A percentile compares a stretch with the other conserved stretches of the same genome.
These are phyloP conservation scores for Dioscorea cayenensis DNA, from an alignment of 116 monocot genomes.

Conservation along the genomic window DNA sequence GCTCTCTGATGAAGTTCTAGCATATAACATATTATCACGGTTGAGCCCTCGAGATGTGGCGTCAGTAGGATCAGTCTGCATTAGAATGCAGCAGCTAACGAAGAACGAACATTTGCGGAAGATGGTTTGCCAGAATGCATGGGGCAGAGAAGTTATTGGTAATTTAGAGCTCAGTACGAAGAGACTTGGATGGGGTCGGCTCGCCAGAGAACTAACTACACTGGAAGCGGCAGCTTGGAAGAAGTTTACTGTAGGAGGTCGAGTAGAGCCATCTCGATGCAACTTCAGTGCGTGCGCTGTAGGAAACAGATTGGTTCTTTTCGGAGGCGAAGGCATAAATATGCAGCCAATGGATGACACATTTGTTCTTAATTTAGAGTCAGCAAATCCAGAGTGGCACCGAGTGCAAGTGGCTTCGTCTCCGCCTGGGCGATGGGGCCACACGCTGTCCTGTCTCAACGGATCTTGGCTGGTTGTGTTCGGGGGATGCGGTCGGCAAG, in stretches of 20 bases:
- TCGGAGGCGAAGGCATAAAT: slow-evolving; percentile 81
- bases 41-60: slow-evolving; percentile 74
- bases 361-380: slow-evolving; percentile 74
- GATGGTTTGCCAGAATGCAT: slow-evolving; percentile 81
- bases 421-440: slow-evolving; percentile 88
- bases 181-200: slow-evolving; percentile 65
- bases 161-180: slow-evolving; percentile 52
- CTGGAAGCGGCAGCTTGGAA: slow-evolving; percentile 84
- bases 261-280: slow-evolving; percentile 78
- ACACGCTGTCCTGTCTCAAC: slow-evolving; percentile 68
- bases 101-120: slow-evolving; percentile 71
- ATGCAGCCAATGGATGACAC: slow-evolving; percentile 96
- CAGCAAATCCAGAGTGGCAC: slow-evolving; percentile 62
- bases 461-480: slow-evolving; percentile 74
- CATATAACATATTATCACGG: slow-evolving; percentile 74
- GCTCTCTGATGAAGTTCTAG: slow-evolving; percentile 82
- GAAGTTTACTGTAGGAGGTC: slow-evolving; percentile 75
- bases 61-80: slow-evolving; percentile 77
- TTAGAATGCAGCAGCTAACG: slow-evolving; percentile 54
- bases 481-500: slow-evolving; percentile 68
- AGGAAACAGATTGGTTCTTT: slow-evolving; percentile 72
- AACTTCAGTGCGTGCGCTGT: slow-evolving; percentile 86
- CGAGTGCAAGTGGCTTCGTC: slow-evolving; percentile 53
- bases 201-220: slow-evolving; percentile 74
- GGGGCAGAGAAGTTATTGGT: slow-evolving; percentile 65